Evolutionary conservation across 495 filamentous ascomycete genomes (phyloP), one percentile per base, ranked within the genome.

Genomic region (Podospora australis): DNA sequence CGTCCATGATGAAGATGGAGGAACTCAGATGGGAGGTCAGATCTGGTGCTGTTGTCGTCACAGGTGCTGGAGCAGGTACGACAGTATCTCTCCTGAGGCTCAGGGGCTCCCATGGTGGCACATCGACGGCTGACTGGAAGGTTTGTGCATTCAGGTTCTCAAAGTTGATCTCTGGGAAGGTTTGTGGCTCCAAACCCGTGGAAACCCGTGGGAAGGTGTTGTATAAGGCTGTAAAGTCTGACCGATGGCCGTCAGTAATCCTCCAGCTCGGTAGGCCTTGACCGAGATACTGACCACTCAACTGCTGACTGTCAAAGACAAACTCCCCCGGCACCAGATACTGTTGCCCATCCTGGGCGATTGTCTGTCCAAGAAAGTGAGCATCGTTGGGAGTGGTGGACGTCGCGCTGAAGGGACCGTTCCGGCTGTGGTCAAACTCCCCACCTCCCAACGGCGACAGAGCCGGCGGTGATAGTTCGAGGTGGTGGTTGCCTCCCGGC

Each of bases 91-190:
- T 56, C 50, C 61, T 61, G n/a, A 68, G 44, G 39, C 60, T 59
- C 25, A 55, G 48, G 25, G 64, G 59, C 35, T 63, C 60, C 71
- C 71, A 74, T 36, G 69, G 67, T 36, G 63, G 56, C 24, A 62
- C 60, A 25, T 69, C 52, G 39, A 44, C 51, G 19, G 48, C 52
- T 28, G 60, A 55, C 41, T 63, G 67, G 34, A 64, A 52, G 6
- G 56, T 56, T 25, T 59, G 52, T n/a, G n/a, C n/a, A n/a, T n/a
- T n/a, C 11, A 59, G 60, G 42, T 66, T 69, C 14, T 54, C 57
- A 22, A 71, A 54, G 25, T 64, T 58, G 40, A 57, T n/a, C 3
- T 25, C 25, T 20, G 22, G 32, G 2, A 54, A 34, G 8, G 44
- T 20, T 22, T 56, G 57, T 6, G 60, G 56, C 23, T 57, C 52